Conservation (phyloP, 129 eudicot species). For the Daucus carota region DNA sequence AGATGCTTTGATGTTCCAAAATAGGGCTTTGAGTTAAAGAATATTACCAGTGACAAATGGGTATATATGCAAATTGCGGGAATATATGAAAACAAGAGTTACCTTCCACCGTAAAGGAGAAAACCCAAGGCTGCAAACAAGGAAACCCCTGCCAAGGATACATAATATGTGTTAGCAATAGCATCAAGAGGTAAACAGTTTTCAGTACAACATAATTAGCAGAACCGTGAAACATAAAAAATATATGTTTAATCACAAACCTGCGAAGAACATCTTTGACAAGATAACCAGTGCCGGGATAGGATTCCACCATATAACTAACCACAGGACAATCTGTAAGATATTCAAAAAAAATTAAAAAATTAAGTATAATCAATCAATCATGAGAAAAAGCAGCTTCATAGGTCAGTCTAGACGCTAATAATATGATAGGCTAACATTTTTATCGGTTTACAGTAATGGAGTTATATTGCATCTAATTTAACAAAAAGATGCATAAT, state of each 20-base stretch:
- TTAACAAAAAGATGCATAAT: neutral
- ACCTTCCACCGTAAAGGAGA: conserved; percentile 97
- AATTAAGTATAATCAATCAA: neutral
- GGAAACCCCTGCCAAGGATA: conserved; percentile 64
- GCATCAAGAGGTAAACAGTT: neutral
- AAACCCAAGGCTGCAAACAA: conserved; percentile 88
- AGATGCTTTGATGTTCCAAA: neutral
- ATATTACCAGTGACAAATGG: neutral
- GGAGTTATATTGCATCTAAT: neutral
- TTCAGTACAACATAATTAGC: neutral
- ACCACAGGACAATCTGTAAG: conserved; percentile 63
- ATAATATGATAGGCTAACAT: neutral
- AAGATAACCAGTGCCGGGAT: conserved; percentile 37
- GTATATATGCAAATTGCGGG: neutral
- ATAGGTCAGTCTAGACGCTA: neutral
- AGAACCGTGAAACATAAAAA: neutral
- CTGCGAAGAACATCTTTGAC: conserved; percentile 89
- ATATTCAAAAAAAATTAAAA: neutral
- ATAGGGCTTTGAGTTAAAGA: neutral
- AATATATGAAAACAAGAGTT: neutral
- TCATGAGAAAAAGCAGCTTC: neutral
- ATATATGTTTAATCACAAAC: conserved; percentile 21
- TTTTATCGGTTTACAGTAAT: neutral
- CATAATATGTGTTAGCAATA: neutral
- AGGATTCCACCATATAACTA: conserved; percentile 88